phyloP scores from a whole-genome alignment of 176 grass and related monocot genomes.

The Hsuehochloa calcarea region DNA sequence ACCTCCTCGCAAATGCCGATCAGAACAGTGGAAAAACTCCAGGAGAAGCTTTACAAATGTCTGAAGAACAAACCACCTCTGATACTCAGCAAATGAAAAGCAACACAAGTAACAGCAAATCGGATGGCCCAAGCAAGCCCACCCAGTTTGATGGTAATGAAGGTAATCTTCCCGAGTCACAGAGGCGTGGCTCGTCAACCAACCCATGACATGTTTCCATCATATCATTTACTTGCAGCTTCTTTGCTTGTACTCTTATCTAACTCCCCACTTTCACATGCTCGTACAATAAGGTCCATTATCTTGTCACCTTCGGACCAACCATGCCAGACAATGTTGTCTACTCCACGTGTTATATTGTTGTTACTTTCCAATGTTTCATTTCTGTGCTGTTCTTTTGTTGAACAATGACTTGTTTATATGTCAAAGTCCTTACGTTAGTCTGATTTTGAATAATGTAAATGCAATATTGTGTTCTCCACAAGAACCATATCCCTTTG shows the following conservation, averaged over 20 bases:
- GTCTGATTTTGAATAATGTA: neutral
- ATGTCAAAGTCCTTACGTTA: neutral
- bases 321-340: neutral
- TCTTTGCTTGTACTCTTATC: slow-evolving; percentile 9
- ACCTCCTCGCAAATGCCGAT: neutral
- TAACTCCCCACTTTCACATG: neutral
- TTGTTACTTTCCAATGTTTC: slow-evolving; percentile 16
- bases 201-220: slow-evolving; percentile 1
- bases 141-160: neutral
- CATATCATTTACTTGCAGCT: slow-evolving; percentile 4
- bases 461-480: slow-evolving; percentile 10
- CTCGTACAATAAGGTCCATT: slow-evolving; percentile 49
- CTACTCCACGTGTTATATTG: slow-evolving; percentile 24
- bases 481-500: neutral
- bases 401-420: slow-evolving; percentile 27
- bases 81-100: neutral
- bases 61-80: neutral
- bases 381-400: slow-evolving; percentile 4
- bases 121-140: slow-evolving; percentile 31
- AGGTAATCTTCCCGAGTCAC: slow-evolving; percentile 17
- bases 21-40: slow-evolving; percentile 25
- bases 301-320: slow-evolving; percentile 23
- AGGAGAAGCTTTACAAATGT: slow-evolving; percentile 20
- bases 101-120: slow-evolving; percentile 23
- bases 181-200: neutral